Conservation (phyloP, 2,329 filamentous ascomycete species). For the Fusarium sp. region DNA sequence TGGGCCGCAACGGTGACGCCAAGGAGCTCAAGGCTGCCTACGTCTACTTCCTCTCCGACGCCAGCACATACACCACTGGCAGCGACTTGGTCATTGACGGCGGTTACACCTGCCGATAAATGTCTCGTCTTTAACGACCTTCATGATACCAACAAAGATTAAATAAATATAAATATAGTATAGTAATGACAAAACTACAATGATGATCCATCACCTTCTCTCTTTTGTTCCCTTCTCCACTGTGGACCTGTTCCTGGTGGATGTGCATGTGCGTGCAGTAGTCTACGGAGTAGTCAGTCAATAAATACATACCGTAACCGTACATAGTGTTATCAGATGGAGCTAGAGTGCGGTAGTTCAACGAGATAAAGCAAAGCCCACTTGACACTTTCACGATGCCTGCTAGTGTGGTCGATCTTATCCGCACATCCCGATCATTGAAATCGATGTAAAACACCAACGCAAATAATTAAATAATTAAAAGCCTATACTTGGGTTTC, state of each 20-base stretch:
- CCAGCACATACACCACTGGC: constrained; percentile 80
- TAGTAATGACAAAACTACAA: constrained; percentile 34
- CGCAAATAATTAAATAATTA: too few relatives aligned
- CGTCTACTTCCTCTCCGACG: constrained; percentile 81
- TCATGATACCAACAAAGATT: constrained; percentile 30
- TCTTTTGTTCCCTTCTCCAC: neutral
- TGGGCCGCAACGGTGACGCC: constrained; percentile 75
- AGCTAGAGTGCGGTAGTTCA: constrained; percentile 7
- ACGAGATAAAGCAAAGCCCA: constrained; percentile 1
- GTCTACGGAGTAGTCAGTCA: neutral
- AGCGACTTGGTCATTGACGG: constrained; percentile 79
- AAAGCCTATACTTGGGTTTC: constrained; percentile 17
- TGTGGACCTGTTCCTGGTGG: constrained; percentile 30
- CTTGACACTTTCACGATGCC: constrained; percentile 18
- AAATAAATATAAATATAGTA: constrained; percentile 11
- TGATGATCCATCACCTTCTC: constrained; percentile 3
- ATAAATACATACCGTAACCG: neutral
- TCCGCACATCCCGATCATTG: neutral
- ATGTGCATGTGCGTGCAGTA: constrained; percentile 21
- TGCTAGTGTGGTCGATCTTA: constrained; percentile 20
- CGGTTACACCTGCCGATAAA: constrained; percentile 69
- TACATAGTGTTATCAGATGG: constrained; percentile 21
- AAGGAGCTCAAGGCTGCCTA: constrained; percentile 84
- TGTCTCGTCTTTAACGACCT: constrained; percentile 22
- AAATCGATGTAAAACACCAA: neutral